phyloP scores from a whole-genome alignment of 116 monocot genomes.

The Phalaenopsis hybrid region DNA sequence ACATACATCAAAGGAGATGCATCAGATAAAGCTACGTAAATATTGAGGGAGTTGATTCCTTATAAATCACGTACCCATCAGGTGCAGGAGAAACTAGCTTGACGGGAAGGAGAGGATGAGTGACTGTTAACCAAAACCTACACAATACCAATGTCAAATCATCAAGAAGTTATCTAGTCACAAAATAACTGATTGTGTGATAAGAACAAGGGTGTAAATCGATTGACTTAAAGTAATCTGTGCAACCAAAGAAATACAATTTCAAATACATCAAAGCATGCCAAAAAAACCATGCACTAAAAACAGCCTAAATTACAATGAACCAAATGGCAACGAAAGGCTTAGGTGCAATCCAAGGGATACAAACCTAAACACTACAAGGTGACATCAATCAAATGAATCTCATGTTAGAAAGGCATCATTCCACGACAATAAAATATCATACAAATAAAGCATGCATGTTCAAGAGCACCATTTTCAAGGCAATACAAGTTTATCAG shows the following conservation, averaged over 20 bases:
- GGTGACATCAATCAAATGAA: neutral
- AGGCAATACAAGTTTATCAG: neutral
- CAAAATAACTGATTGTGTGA: neutral
- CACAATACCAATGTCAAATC: neutral
- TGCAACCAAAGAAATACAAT: neutral
- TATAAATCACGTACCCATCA: conserved; percentile 26
- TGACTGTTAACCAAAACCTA: conserved; percentile 39
- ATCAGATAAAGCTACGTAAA: neutral
- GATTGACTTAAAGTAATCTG: neutral
- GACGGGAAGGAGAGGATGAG: conserved; percentile 24
- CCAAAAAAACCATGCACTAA: neutral
- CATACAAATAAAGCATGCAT: neutral
- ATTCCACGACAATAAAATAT: neutral
- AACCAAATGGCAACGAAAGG: neutral
- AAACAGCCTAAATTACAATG: neutral
- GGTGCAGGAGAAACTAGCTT: conserved; percentile 20
- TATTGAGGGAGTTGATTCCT: neutral
- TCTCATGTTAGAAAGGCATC: neutral
- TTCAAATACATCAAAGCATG: neutral
- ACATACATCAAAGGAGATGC: no score
- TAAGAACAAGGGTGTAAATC: neutral
- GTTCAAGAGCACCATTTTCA: neutral
- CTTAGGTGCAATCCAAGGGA: neutral
- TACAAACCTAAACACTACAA: neutral
- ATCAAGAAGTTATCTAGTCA: neutral